These are phyloP conservation scores for Coriaria nepalensis DNA, from an alignment of 306 rosid genomes.

Conservation along the genomic window DNA sequence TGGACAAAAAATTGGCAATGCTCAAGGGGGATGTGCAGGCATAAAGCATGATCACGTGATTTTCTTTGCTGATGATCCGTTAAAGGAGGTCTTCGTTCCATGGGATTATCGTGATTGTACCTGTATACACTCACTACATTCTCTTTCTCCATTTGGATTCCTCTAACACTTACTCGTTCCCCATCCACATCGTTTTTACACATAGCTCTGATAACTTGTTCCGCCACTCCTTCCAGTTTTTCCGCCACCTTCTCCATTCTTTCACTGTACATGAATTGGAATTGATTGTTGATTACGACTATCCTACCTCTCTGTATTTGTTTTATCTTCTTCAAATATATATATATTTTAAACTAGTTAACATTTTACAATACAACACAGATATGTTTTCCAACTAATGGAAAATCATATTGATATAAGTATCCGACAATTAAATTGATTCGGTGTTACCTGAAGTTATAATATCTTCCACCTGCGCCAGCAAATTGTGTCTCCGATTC, in stretches of 20 bases:
- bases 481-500: conserved; percentile 14
- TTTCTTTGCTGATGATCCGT: not conserved
- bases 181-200: conserved; percentile 11
- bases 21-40: conserved; percentile 55
- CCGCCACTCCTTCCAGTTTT: conserved; percentile 44
- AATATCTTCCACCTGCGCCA: conserved; percentile 16
- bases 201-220: conserved; percentile 26
- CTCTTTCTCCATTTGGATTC: conserved; percentile 23
- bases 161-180: conserved; percentile 13
- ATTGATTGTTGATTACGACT: too few species aligned
- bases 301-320: too few species aligned
- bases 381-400: not conserved
- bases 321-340: too few species aligned
- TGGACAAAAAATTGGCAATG: conserved; percentile 37
- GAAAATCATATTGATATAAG: not conserved
- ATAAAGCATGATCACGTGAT: conserved; percentile 31
- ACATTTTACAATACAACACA: not conserved
- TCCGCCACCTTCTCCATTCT: conserved; percentile 42
- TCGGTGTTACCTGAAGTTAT: conserved; percentile 35
- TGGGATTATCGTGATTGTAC: conserved; percentile 30
- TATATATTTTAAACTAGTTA: too few species aligned
- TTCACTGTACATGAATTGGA: not conserved
- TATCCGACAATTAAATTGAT: not conserved
- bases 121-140: conserved; percentile 30
- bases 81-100: conserved; percentile 10